phyloP scores from a whole-genome alignment of 371 early-diverging fungal species.

The Rhizomucor pusillus region DNA sequence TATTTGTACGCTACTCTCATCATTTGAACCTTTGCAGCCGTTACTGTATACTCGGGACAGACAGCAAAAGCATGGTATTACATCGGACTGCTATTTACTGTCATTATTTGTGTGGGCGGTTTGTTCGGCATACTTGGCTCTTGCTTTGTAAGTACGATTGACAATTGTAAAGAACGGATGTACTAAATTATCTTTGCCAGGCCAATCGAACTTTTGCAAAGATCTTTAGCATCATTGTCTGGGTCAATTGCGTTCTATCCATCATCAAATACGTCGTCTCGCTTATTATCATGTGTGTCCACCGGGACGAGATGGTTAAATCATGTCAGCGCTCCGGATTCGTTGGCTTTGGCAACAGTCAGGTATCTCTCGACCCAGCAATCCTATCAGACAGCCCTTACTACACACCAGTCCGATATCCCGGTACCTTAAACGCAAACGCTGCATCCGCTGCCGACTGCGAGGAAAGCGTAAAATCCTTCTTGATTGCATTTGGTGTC shows the following conservation, averaged over 20 bases:
- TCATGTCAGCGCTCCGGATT: constrained; percentile 45
- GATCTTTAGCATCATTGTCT: constrained; percentile 40
- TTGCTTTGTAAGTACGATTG: constrained; percentile 31
- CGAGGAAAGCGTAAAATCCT: constrained; percentile 21
- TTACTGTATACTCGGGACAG: constrained; percentile 44
- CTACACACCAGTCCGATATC: constrained; percentile 44
- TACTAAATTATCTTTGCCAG: constrained; percentile 13
- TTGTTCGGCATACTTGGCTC: constrained; percentile 44
- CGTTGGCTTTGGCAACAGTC: constrained; percentile 36
- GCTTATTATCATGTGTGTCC: constrained; percentile 30
- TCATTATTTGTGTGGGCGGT: constrained; percentile 39
- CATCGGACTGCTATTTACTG: constrained; percentile 38
- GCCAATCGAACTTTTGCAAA: constrained; percentile 43
- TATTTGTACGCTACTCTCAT: not conserved
- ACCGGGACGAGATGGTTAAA: constrained; percentile 31
- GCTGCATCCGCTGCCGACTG: constrained; percentile 32
- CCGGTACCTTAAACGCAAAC: constrained; percentile 35
- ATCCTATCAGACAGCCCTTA: constrained; percentile 28
- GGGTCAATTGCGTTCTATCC: constrained; percentile 39
- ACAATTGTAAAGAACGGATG: not conserved
- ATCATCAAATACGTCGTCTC: constrained; percentile 40
- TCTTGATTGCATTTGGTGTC: constrained; percentile 36
- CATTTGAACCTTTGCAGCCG: constrained; percentile 36
- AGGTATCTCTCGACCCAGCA: constrained; percentile 24
- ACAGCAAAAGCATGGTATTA: constrained; percentile 44